phyloP scores from a whole-genome alignment of 495 filamentous ascomycete species.

The Evernia prunastri region DNA sequence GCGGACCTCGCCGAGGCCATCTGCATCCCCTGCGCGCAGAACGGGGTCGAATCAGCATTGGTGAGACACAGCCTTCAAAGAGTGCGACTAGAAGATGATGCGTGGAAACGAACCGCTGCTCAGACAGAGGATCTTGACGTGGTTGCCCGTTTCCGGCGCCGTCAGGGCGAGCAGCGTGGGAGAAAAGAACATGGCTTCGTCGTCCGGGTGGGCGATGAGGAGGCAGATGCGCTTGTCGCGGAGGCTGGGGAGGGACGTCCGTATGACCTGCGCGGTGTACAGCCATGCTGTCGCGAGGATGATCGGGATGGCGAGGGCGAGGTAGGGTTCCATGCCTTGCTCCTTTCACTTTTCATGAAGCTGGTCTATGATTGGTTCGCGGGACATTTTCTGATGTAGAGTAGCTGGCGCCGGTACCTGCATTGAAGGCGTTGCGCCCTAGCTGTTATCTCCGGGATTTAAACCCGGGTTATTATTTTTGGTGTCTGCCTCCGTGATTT shows the following conservation, averaged over 20 bases:
- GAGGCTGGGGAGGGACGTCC: conserved; percentile 58
- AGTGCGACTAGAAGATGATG: neutral
- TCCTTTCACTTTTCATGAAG: neutral
- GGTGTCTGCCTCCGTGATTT: conserved; percentile 4
- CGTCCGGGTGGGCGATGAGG: conserved; percentile 93
- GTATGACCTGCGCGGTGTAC: conserved; percentile 51
- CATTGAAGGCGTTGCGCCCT: neutral
- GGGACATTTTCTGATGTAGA: no score
- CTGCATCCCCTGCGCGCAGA: conserved; percentile 59
- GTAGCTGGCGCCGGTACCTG: neutral
- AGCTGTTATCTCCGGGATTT: neutral
- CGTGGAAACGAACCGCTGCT: conserved; percentile 56
- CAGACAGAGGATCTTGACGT: conserved; percentile 87
- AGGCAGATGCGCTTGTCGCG: conserved; percentile 76
- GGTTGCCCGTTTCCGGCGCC: conserved; percentile 67
- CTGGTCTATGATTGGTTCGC: neutral
- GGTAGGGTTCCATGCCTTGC: conserved; percentile 38
- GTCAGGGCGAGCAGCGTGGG: conserved; percentile 79
- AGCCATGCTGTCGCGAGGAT: conserved; percentile 50
- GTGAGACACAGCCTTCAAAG: neutral
- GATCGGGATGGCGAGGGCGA: conserved; percentile 52
- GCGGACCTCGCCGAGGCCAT: conserved; percentile 74
- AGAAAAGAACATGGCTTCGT: conserved; percentile 99
- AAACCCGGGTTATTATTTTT: neutral
- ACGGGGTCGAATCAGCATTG: conserved; percentile 14